Evolutionary conservation across 1,284 basidiomycete genomes (phyloP), one percentile per base, ranked within the genome.

Genomic region (Stereum hirsutum): DNA sequence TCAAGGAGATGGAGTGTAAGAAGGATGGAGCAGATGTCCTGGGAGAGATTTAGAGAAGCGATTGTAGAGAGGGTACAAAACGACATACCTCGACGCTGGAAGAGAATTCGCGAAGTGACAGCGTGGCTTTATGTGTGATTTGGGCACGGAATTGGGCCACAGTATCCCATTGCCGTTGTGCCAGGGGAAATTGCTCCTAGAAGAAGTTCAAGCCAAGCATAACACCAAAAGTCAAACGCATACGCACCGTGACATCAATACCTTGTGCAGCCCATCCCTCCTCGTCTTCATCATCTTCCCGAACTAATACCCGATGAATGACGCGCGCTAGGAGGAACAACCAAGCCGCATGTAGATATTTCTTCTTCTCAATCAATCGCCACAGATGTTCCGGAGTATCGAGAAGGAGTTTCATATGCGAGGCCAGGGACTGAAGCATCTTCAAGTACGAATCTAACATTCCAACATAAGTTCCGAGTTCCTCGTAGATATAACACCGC

Each of bases 341-440:
- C 82, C 87, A 93, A 15, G 88, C 81, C 6, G 91, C 89, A 30
- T 83, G 70, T 21, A 91, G 72, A 53, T 83, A 92, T 42, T 76
- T 72, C 53, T 83, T 81, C 41, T 76, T 71, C 52, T 92, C 86
- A 43, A 93, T 76, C 42, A 91, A 69, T 6, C 86, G 74, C 83
- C 90, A 95, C 12, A 94, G 63, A 53, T 89, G 82, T 60, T 94
- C 91, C 11, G 91, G 89, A 5, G 88, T 81, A 59, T 94, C 91
- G 10, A 94, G 64, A 8, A 95, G 68, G 8, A 95, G 65, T 60
- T 93, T 93, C 53, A 93, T 72, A 57, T 94, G 89, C 0, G 89
- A 88, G 10, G 90, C 86, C 14, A 91, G 72, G 4, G 81, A 70
- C 49, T 93, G 81, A 31, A 92, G 58, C 8, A 73, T 69, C 46